Base-by-base conservation (phyloP, 495 filamentous ascomycete genomes). In the Arthonia radiata region DNA sequence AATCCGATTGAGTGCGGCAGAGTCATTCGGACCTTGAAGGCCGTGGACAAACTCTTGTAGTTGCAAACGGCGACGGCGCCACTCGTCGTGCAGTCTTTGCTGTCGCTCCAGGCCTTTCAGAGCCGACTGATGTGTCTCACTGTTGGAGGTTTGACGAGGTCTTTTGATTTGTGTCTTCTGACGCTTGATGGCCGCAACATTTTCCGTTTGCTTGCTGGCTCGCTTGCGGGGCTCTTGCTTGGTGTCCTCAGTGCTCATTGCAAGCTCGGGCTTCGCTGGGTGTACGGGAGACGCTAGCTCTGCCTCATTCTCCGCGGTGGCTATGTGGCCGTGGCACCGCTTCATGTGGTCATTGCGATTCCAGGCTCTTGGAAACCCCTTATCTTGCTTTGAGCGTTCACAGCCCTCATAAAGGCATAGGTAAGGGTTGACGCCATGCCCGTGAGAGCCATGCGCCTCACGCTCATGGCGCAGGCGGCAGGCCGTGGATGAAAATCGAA, bases 281-380 rank as follows among this genome's bases (percentile, higher is more conserved):
- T 9, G 23, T 2, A 16, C 9, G 12, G 23, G 18, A 8, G 35
- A 32, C 21, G 29, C 30, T 7, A 36, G 25, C 4, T 30, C 19
- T 12, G 24, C 26, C 4, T 8, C 15, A 16, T 31, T 25, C 9
- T 38, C 40, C 30, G 52, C n/a, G n/a, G n/a, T n/a, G n/a, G n/a
- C n/a, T n/a, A n/a, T 64, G 51, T 80, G 77, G 49, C 82, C 74
- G 52, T 93, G 81, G 10, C 90, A 77, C 33, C 81, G 67, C 44
- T 72, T 72, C 78, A 90, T 89, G 55, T 93, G 81, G 57, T 93
- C 81, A 48, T 67, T 64, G 17, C 89, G 59, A 49, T 93, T 93
- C 75, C 80, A 93, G 37, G 79, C 67, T 42, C 81, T 67, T 18
- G 79, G 81, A 41, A 93, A 93, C 39, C 81, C 81, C 47, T 81